Conservation (phyloP, 2,329 filamentous ascomycete genomes). For the Ophiosphaerella korrae region DNA sequence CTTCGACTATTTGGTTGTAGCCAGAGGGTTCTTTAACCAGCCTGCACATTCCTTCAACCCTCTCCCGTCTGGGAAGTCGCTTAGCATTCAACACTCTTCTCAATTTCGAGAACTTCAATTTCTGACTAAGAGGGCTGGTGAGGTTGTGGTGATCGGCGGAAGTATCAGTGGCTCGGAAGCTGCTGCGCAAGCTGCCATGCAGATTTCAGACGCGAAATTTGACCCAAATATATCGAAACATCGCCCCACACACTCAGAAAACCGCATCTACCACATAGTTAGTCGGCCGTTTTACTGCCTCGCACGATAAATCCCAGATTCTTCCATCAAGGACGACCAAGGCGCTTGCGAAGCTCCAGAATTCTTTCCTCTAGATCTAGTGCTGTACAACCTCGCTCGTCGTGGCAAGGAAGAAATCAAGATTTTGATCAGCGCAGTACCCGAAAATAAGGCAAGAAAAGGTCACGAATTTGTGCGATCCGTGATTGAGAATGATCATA, state of each 20-base stretch:
- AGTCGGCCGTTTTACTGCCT: constrained; percentile 75
- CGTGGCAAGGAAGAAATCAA: constrained; percentile 62
- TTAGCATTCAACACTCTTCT: constrained; percentile 36
- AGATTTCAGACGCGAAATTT: constrained; percentile 68
- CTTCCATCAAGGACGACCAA: constrained; percentile 25
- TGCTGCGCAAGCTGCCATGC: constrained; percentile 71
- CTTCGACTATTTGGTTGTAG: constrained; percentile 75
- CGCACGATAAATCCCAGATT: constrained; percentile 56
- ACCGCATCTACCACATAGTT: constrained; percentile 69
- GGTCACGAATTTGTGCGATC: constrained; percentile 57
- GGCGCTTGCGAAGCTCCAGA: constrained; percentile 54
- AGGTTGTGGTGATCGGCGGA: constrained; percentile 76
- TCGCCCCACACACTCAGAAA: constrained; percentile 42
- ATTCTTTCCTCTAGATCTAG: constrained; percentile 75
- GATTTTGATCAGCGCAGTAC: constrained; percentile 69
- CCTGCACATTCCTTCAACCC: constrained; percentile 18
- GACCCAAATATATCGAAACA: constrained; percentile 48
- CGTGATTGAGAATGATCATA: constrained; percentile 54
- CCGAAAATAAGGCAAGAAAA: constrained; percentile 60
- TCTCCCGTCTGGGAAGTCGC: constrained; percentile 1
- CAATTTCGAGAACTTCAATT: constrained; percentile 29
- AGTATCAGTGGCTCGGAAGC: constrained; percentile 85
- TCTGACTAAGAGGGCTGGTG: constrained; percentile 49
- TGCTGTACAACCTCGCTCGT: constrained; percentile 71
- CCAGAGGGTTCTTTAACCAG: constrained; percentile 74